Conservation (phyloP, 257 asterid species). For the Solanum chiquidenum region DNA sequence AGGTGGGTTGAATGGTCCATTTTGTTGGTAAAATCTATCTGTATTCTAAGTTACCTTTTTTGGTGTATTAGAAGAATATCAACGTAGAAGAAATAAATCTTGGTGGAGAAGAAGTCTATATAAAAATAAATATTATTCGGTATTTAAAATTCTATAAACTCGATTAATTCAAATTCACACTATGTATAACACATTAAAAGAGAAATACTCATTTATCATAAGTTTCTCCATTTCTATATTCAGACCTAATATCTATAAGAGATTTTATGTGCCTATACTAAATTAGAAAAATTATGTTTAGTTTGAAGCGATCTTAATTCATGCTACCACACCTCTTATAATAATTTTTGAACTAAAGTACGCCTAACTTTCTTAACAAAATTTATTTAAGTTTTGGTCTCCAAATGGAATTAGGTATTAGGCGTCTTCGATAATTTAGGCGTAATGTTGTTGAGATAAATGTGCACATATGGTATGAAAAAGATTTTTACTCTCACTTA, state of each 20-base stretch:
- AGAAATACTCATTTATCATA: not conserved
- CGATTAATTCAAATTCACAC: not conserved
- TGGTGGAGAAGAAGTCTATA: not conserved
- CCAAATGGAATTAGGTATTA: not conserved
- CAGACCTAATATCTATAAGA: not conserved
- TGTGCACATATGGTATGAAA: not conserved
- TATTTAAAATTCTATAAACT: fast-evolving
- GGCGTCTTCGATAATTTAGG: not conserved
- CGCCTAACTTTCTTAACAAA: not conserved
- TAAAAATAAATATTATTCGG: not conserved
- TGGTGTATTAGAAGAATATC: not conserved
- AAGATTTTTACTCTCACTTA: not conserved
- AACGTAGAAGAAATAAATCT: not conserved
- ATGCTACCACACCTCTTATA: not conserved
- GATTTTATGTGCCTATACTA: not conserved
- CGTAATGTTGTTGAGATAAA: not conserved
- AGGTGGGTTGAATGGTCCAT: not conserved
- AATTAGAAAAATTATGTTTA: not conserved
- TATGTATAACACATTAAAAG: too few species aligned
- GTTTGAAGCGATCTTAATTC: not conserved
- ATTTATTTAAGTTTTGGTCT: not conserved
- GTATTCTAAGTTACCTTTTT: not conserved
- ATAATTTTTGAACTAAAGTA: not conserved
- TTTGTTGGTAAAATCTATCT: not conserved
- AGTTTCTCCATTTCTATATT: not conserved